Conservation (phyloP, 129 eudicot species). For the Cynara cardunculus region DNA sequence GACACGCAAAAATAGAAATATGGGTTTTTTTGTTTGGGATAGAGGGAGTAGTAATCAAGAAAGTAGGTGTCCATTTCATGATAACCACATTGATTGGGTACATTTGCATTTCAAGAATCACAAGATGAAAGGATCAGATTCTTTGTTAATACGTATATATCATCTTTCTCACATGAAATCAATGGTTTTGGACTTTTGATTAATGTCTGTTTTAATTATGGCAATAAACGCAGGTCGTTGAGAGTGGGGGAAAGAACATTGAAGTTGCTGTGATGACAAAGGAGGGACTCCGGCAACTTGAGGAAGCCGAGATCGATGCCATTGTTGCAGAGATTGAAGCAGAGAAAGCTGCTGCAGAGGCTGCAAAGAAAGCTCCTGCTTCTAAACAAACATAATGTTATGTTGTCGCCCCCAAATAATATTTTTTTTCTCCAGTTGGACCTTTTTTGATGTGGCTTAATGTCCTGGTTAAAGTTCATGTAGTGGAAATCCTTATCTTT, state of each 20-base stretch:
- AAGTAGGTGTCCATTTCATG: neutral
- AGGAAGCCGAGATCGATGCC: conserved; percentile 76
- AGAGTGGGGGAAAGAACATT: conserved; percentile 90
- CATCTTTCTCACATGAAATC: neutral
- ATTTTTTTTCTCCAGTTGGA: neutral
- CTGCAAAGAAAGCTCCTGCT: conserved; percentile 73
- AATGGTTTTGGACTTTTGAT: neutral
- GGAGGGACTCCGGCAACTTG: conserved; percentile 81
- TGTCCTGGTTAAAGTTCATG: no score
- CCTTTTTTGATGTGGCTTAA: neutral
- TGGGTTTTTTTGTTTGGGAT: neutral
- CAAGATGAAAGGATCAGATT: neutral
- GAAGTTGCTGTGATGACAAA: conserved; percentile 87
- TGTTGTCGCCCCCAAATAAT: neutral
- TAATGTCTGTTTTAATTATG: no score
- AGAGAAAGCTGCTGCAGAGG: conserved; percentile 92
- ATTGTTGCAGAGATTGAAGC: conserved; percentile 85
- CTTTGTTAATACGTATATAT: neutral
- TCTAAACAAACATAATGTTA: conserved; percentile 49
- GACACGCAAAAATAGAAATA: neutral
- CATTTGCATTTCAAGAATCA: neutral
- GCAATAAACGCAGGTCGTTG: conserved; percentile 55
- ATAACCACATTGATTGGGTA: neutral
- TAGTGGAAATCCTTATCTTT: no score
- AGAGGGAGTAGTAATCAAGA: neutral